phyloP scores from a whole-genome alignment of 2,329 filamentous ascomycete species.

The Neophaeococcomyces mojaviensis region DNA sequence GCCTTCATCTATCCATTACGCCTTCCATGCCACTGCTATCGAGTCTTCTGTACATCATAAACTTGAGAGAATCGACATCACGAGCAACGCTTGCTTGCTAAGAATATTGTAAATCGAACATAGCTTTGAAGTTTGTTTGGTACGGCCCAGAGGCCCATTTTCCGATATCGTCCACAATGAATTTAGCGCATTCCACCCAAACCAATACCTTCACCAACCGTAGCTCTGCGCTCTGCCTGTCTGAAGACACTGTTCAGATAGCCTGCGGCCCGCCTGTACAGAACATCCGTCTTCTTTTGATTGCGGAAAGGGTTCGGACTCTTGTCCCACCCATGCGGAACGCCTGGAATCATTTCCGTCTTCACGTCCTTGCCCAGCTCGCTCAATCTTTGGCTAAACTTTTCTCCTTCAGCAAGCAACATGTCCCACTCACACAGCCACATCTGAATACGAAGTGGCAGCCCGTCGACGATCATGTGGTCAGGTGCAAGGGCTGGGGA shows the following conservation, averaged over 20 bases:
- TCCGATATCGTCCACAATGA: too few species aligned
- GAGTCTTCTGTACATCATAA: too few species aligned
- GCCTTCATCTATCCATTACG: too few species aligned
- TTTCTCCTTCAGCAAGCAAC: slow-evolving; percentile 52
- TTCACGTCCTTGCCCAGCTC: slow-evolving; percentile 37
- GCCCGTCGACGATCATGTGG: slow-evolving; percentile 43
- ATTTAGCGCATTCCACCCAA: slow-evolving; percentile 6
- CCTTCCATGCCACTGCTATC: too few species aligned
- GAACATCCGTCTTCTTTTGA: slow-evolving; percentile 33
- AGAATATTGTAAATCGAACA: too few species aligned
- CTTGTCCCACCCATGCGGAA: slow-evolving; percentile 44
- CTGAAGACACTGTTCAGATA: slow-evolving; percentile 37
- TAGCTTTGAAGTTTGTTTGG: too few species aligned
- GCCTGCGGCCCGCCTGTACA: slow-evolving; percentile 37
- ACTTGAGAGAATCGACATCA: too few species aligned
- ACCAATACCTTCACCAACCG: slow-evolving; percentile 8
- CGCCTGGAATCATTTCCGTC: slow-evolving; percentile 39
- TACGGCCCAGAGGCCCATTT: too few species aligned
- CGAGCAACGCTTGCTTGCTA: too few species aligned
- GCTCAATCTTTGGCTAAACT: slow-evolving; percentile 36
- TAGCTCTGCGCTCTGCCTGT: slow-evolving; percentile 8
- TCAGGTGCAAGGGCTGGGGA: slow-evolving; percentile 51
- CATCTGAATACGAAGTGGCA: slow-evolving; percentile 55
- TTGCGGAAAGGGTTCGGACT: slow-evolving; percentile 41
- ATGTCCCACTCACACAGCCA: slow-evolving; percentile 62